Base-by-base conservation (phyloP, 1,284 basidiomycete species). In the Moniliophthora roreri region DNA sequence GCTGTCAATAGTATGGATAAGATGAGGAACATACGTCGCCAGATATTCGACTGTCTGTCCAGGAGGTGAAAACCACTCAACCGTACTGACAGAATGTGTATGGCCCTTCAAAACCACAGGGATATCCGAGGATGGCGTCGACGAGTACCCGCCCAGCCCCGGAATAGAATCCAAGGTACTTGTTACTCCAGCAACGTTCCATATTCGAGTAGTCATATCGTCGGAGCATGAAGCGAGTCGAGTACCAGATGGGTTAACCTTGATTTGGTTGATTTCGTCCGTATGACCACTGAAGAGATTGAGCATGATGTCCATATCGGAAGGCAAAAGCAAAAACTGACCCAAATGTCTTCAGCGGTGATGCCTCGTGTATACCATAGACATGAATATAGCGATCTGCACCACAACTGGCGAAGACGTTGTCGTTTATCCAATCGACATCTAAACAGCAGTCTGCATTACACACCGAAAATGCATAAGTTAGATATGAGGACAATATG, bases 171-270 rank as follows among this genome's bases (percentile, higher is more conserved):
- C 73, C 56, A 11, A 47, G 20, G 59, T 59, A 45, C 59, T 68
- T 53, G 63, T 58, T 50, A 73, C 56, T 59, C 72, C 65, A 63
- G 71, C 64, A 63, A 90, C 69, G 52, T 81, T 79, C 89, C 90
- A 93, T 62, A 93, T 78, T 28, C 88, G 82, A 23, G 87, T 85
- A 0, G 87, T 89, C 52, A 73, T 71, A 60, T 93, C 91, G 63
- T 93, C 91, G 0, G 89, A 89, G 66, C 88, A 89, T 2, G 90
- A 88, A 34, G 89, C 90, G 46, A 93, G 64, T 48, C 80, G 76
- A 21, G 85, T 89, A 32, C 77, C 73, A 32, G 79, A 75, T 11
- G 82, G 74, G 57, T 88, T 89, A 62, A 80, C 82, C 63, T 84
- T 85, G 55, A 93, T 78, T 63, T 87, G 83, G 62, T 91, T 93